Conservation (phyloP, 768 basidiomycete species). For the Mycena galopus region DNA sequence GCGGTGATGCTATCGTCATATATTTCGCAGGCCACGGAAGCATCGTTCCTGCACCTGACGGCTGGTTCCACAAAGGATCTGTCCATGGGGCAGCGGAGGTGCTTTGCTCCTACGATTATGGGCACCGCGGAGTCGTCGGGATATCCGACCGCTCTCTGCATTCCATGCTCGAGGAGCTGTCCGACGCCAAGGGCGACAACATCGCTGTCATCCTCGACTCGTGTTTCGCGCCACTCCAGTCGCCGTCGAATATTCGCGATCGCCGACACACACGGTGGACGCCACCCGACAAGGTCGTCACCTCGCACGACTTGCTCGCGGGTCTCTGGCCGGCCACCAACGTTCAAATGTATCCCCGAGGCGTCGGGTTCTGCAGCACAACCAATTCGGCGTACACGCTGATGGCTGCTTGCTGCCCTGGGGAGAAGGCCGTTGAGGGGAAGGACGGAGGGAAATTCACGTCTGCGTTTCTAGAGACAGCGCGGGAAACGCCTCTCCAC, state of each 20-base stretch:
- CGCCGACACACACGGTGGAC: conserved; percentile 71
- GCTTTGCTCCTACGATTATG: conserved; percentile 77
- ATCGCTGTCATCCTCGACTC: conserved; percentile 77
- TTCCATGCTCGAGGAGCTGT: conserved; percentile 71
- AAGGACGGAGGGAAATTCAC: conserved; percentile 77
- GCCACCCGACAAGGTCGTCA: conserved; percentile 66
- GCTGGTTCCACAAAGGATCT: conserved; percentile 66
- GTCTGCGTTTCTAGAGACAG: conserved; percentile 62
- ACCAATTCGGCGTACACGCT: conserved; percentile 61
- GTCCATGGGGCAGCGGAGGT: conserved; percentile 61
- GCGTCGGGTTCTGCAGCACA: conserved; percentile 60
- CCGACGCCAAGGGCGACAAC: conserved; percentile 72
- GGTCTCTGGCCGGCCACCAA: conserved; percentile 68
- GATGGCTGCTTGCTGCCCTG: conserved; percentile 69
- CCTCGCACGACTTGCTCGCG: conserved; percentile 65
- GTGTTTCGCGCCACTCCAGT: conserved; percentile 65
- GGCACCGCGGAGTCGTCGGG: conserved; percentile 66
- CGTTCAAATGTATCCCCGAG: conserved; percentile 50
- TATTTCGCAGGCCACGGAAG: conserved; percentile 86
- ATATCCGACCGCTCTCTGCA: conserved; percentile 77
- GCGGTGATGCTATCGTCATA: conserved; percentile 74
- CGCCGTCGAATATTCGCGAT: conserved; percentile 54
- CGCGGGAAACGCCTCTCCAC: conserved; percentile 63
- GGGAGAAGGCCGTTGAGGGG: conserved; percentile 69
- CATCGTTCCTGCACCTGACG: conserved; percentile 64